Base-by-base conservation (phyloP, 2,329 filamentous ascomycete species). In the Trichoderma atrobrunneum region DNA sequence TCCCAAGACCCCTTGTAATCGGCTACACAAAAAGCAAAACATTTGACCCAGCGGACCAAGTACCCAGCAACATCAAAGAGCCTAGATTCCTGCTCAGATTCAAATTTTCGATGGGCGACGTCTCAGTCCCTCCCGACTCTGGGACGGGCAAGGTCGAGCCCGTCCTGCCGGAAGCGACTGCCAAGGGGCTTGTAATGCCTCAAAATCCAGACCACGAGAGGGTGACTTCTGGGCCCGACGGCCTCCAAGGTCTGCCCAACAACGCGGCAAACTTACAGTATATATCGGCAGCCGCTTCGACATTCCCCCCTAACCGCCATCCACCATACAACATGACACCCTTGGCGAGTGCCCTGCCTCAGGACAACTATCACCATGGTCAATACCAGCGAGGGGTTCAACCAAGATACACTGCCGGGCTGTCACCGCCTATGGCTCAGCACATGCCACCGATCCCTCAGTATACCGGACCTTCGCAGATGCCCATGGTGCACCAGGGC, bases 271-370 rank as follows among this genome's bases (percentile, higher is more conserved):
- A n/a, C 32, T 70, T 54, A 70, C 57, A 83, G 70, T 81, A 84
- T 78, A 77, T 81, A 70, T 84, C 85, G 81, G 74, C 79, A 64
- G 78, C 79, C 59, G 77, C 79, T 48, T 73, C 76, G 21, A 73
- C 73, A 39, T 67, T 61, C 59, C 21, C 75, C 59, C 21, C 75
- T 5, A 75, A 72, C 36, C 76, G 76, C 16, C 75, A 76, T 61
- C 81, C 75, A 5, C 78, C 81, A 8, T 88, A 85, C 78, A 86
- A 85, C 74, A 86, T 88, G 85, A 78, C 76, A 24, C 74, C 79
- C 18, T 82, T 88, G 81, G 79, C 79, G 34, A 83, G 80, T 74
- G 78, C 84, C 63, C 79, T 88, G 34, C 86, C 86, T 0, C 81
- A 82, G 39, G 73, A 78, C 28, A 77, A 76, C 7, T 86, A 84